Conservation (phyloP, 2,329 filamentous ascomycete genomes). For the Cercospora sp. region DNA sequence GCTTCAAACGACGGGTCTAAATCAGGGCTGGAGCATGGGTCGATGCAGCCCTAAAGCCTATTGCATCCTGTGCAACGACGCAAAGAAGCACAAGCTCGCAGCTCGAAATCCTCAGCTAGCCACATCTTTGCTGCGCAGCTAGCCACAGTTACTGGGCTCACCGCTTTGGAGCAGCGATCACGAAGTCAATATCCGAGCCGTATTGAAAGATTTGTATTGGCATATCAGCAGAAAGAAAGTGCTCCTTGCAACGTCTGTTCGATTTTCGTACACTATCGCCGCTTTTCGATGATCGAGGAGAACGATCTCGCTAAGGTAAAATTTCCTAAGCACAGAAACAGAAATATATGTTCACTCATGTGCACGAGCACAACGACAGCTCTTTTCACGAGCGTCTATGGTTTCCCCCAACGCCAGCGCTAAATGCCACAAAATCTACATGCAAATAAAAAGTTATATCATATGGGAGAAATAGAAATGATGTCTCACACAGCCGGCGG, state of each 20-base stretch:
- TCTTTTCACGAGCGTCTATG: neutral
- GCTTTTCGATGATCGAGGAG: neutral
- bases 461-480: neutral
- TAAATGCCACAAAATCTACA: neutral
- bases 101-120: neutral
- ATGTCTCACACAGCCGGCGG: neutral
- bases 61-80: neutral
- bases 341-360: neutral
- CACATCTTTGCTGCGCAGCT: neutral
- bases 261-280: neutral
- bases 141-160: neutral
- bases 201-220: neutral
- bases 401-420: conserved; percentile 4
- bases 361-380: neutral
- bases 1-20: neutral
- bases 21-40: conserved; percentile 11
- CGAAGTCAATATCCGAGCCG: neutral
- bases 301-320: neutral
- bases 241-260: neutral
- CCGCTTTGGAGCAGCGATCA: neutral
- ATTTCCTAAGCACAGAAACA: neutral
- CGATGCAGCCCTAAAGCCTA: conserved; percentile 3
- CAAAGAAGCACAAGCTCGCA: neutral
- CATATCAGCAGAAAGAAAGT: too few species aligned
- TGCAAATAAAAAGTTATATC: neutral